Percentiles rank a stretch among this genome's conserved stretches.
phyloP scores from a whole-genome alignment of 2,329 filamentous ascomycete genomes.

The Cladosporium sp. region DNA sequence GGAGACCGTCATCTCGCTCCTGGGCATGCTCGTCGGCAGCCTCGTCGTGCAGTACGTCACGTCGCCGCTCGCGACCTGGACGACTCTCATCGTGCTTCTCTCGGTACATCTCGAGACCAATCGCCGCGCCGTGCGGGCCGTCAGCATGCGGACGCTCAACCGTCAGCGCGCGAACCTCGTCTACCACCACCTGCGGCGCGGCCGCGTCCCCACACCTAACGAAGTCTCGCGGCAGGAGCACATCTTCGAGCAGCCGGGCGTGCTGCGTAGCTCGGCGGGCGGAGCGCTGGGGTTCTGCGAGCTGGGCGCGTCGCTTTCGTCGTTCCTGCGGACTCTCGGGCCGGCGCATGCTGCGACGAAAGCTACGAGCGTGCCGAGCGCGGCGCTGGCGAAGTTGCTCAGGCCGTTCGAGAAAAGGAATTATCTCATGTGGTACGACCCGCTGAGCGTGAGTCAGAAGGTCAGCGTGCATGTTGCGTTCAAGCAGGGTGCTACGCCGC shows the following conservation, averaged over 20 bases:
- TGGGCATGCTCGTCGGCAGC: slow-evolving; percentile 82
- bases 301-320: slow-evolving; percentile 41
- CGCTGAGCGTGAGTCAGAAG: slow-evolving; percentile 28
- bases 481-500: slow-evolving; percentile 50
- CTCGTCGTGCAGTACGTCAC: slow-evolving; percentile 72
- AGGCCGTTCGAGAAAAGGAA: slow-evolving; percentile 44
- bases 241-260: slow-evolving; percentile 58
- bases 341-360: slow-evolving; percentile 26
- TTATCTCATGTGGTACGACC: slow-evolving; percentile 56
- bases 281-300: slow-evolving; percentile 47
- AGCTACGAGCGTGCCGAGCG: slow-evolving; percentile 10
- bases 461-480: slow-evolving; percentile 50
- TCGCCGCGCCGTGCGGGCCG: slow-evolving; percentile 74
- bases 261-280: slow-evolving; percentile 51
- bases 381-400: slow-evolving; percentile 42
- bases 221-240: slow-evolving; percentile 56
- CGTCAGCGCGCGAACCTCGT: slow-evolving; percentile 78
- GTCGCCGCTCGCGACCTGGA: slow-evolving; percentile 66
- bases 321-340: slow-evolving; percentile 19
- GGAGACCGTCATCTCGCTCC: slow-evolving; percentile 82
- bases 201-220: slow-evolving; percentile 53
- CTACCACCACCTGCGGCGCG: slow-evolving; percentile 48
- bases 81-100: slow-evolving; percentile 64
- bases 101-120: slow-evolving; percentile 76
- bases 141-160: slow-evolving; percentile 79